Conservation (phyloP, 768 basidiomycete species). For the Boletus bicolor region DNA sequence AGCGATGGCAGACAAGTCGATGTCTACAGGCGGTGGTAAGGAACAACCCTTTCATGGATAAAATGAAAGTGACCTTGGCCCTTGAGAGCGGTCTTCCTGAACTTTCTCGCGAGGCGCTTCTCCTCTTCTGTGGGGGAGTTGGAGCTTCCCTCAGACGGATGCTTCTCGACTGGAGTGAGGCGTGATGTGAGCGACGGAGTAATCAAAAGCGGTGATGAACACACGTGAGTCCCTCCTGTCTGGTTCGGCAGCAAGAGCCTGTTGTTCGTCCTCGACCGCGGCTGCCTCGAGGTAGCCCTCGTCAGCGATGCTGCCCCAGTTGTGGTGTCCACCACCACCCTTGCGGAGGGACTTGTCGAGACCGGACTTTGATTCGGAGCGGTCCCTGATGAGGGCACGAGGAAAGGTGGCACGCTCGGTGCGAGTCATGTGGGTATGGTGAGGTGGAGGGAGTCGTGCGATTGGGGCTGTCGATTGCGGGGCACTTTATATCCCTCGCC, state of each 20-base stretch:
- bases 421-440: constrained; percentile 60
- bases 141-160: constrained; percentile 37
- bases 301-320: constrained; percentile 75
- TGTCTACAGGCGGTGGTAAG: constrained; percentile 18
- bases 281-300: constrained; percentile 60
- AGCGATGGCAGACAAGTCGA: constrained; percentile 78
- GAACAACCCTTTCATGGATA: not conserved
- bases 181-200: constrained; percentile 5
- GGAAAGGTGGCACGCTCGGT: constrained; percentile 72
- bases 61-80: constrained; percentile 39
- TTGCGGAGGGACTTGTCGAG: constrained; percentile 71
- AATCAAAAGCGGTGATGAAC: not conserved
- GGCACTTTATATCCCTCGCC: constrained; percentile 23
- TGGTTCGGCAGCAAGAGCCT: constrained; percentile 39
- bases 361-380: constrained; percentile 76
- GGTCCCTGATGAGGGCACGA: constrained; percentile 71
- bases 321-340: constrained; percentile 76
- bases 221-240: constrained; percentile 21
- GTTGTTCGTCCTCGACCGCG: constrained; percentile 56
- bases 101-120: constrained; percentile 55
- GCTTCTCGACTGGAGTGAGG: constrained; percentile 17
- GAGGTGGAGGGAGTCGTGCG: not conserved
- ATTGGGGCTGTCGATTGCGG: not conserved
- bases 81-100: constrained; percentile 75
- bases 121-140: constrained; percentile 61